A percentile compares a stretch with the other conserved stretches of the same genome.
phyloP scores from a whole-genome alignment of 306 rosid species.

The Comarum palustre region DNA sequence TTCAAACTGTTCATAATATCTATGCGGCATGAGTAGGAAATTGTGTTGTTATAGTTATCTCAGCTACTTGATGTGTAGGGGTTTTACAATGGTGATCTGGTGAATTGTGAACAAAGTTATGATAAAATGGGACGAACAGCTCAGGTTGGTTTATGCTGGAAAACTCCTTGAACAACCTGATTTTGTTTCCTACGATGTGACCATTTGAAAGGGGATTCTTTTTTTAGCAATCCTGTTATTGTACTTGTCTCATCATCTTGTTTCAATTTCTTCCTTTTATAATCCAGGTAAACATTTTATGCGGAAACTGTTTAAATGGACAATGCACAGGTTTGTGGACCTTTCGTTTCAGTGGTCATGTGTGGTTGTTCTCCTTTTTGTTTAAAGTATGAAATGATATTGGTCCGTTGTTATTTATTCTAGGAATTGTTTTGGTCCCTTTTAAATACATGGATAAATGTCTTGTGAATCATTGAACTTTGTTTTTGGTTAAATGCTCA shows the following conservation, averaged over 20 bases:
- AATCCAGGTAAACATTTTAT: conserved; percentile 73
- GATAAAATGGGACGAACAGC: conserved; percentile 93
- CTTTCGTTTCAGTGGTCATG: conserved; percentile 5
- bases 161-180: conserved; percentile 2
- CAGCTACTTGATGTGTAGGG: conserved; percentile 47
- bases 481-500: too few relatives aligned
- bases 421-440: too few relatives aligned
- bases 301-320: conserved; percentile 78
- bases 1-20: background rate
- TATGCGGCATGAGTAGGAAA: background rate
- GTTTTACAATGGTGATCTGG: conserved; percentile 76
- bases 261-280: conserved; percentile 28
- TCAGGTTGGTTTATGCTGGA: conserved; percentile 54
- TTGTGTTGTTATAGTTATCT: conserved; percentile 1
- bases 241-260: conserved; percentile 18
- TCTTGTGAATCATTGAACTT: too few relatives aligned
- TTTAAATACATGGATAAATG: background rate
- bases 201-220: conserved; percentile 2
- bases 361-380: background rate
- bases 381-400: background rate
- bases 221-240: conserved; percentile 4
- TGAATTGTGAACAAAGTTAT: conserved; percentile 64
- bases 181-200: conserved; percentile 4
- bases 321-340: conserved; percentile 68
- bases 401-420: too few relatives aligned